These are phyloP conservation scores for Porosira glacialis DNA, from an alignment of 352 stramenopile species.

Conservation along the genomic window DNA sequence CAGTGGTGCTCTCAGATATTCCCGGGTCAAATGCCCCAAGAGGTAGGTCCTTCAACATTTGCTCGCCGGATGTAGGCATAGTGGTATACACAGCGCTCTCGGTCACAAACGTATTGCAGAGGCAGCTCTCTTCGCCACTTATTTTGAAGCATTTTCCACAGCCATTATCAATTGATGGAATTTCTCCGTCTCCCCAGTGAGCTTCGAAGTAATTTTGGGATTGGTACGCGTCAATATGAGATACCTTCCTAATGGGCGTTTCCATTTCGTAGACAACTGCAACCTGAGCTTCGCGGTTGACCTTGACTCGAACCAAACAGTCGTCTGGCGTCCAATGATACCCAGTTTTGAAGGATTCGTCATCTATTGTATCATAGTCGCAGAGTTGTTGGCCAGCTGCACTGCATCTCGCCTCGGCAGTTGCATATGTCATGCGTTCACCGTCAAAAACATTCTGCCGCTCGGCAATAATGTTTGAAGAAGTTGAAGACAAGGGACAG, in stretches of 20 bases:
- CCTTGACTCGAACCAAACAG: conserved; percentile 56
- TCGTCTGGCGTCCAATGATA: conserved; percentile 45
- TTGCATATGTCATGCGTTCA: conserved; percentile 45
- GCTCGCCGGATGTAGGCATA: conserved; percentile 47
- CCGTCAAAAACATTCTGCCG: conserved; percentile 52
- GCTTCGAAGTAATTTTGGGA: conserved; percentile 8
- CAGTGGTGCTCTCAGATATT: conserved; percentile 41
- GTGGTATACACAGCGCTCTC: conserved; percentile 43
- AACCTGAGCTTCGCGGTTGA: conserved; percentile 54
- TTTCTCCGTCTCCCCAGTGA: conserved; percentile 45
- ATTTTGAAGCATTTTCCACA: conserved; percentile 40
- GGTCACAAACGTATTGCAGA: conserved; percentile 42
- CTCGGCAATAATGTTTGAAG: conserved; percentile 25
- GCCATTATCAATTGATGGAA: conserved; percentile 36
- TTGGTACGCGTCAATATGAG: not conserved
- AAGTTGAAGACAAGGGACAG: conserved; percentile 27
- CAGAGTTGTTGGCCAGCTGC: conserved; percentile 19
- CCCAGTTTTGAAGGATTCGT: conserved; percentile 36
- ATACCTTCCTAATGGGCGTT: conserved; percentile 3
- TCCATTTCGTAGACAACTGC: conserved; percentile 59
- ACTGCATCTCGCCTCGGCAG: conserved; percentile 30
- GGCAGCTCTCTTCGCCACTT: conserved; percentile 40
- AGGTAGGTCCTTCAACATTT: conserved; percentile 53
- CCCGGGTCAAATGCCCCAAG: conserved; percentile 47
- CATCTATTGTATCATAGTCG: conserved; percentile 52